Percentiles rank a stretch among this genome's conserved stretches.
Conservation (phyloP, 225 moss, liverwort and hornwort species). For the Bryum argenteum region DNA sequence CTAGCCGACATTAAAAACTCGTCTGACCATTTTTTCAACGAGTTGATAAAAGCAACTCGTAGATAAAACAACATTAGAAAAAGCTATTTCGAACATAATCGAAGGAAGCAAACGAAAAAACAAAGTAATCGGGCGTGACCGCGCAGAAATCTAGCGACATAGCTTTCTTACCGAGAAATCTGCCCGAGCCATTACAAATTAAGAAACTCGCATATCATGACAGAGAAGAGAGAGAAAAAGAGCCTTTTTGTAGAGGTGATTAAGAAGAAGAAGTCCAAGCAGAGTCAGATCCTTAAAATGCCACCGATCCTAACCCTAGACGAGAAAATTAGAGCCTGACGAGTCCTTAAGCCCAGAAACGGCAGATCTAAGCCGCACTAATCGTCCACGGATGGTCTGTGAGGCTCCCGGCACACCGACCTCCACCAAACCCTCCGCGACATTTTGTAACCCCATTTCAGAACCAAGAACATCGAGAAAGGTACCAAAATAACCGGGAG, state of each 20-base stretch:
- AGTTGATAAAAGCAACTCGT: not conserved
- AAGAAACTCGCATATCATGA: not conserved
- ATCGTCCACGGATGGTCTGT: not conserved
- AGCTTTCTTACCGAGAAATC: not conserved
- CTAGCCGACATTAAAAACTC: not conserved
- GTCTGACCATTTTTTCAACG: not conserved
- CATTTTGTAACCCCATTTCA: slow-evolving; percentile 14
- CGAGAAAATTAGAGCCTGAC: not conserved
- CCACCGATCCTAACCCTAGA: slow-evolving; percentile 38
- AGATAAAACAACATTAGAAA: not conserved
- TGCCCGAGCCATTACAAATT: not conserved
- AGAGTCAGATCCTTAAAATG: slow-evolving; percentile 20
- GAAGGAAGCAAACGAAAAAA: too few relatives aligned
- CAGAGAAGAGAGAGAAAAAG: too few relatives aligned
- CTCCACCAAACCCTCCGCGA: slow-evolving; percentile 25
- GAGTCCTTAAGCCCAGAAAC: not conserved
- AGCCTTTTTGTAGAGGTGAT: too few relatives aligned
- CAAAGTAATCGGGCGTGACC: not conserved
- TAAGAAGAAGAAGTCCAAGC: not conserved
- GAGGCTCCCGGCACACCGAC: slow-evolving; percentile 8
- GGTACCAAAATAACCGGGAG: not conserved
- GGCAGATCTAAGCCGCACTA: not conserved
- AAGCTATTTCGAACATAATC: not conserved
- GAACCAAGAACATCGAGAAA: slow-evolving; percentile 14
- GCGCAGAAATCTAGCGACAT: not conserved